These are phyloP conservation scores for Setomelanomma holmii DNA, from an alignment of 2,329 filamentous ascomycete species.

Conservation along the genomic window DNA sequence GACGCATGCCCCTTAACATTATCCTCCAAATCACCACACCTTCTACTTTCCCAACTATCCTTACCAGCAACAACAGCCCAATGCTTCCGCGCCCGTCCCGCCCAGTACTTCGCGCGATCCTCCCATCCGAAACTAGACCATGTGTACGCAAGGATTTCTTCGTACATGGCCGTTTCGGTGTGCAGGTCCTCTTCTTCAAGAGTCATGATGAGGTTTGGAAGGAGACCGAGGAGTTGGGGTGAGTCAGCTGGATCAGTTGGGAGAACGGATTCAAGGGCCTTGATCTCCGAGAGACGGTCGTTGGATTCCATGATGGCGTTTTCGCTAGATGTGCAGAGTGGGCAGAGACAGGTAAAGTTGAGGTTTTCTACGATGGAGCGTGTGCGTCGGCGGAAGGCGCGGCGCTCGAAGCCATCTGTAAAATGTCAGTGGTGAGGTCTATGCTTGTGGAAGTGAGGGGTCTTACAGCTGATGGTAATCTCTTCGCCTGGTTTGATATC, in stretches of 20 bases:
- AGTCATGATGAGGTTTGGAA: slow-evolving; percentile 32
- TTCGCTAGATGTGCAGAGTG: slow-evolving; percentile 32
- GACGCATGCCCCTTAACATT: slow-evolving; percentile 34
- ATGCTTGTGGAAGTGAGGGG: too few relatives aligned
- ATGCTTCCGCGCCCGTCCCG: slow-evolving; percentile 27
- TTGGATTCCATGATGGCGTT: slow-evolving; percentile 27
- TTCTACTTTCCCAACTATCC: slow-evolving; percentile 34
- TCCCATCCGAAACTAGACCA: slow-evolving; percentile 36
- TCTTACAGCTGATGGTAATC: slow-evolving; percentile 39
- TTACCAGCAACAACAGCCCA: slow-evolving; percentile 36
- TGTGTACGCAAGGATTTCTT: slow-evolving; percentile 44
- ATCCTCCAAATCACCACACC: slow-evolving; percentile 26
- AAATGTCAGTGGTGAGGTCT: not conserved
- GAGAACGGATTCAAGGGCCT: slow-evolving; percentile 29
- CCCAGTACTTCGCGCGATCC: slow-evolving; percentile 37
- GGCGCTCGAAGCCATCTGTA: slow-evolving; percentile 37
- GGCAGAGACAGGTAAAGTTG: slow-evolving; percentile 40
- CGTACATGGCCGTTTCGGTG: slow-evolving; percentile 32
- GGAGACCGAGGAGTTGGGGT: slow-evolving; percentile 28
- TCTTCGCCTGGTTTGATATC: slow-evolving; percentile 39
- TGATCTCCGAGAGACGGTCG: slow-evolving; percentile 34
- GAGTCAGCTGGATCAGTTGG: slow-evolving; percentile 26
- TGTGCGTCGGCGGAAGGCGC: slow-evolving; percentile 20
- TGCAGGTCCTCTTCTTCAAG: slow-evolving; percentile 38
- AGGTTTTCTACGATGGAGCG: slow-evolving; percentile 29